These are phyloP conservation scores for Xanthoconium purpureum DNA, from an alignment of 768 basidiomycete species.

Conservation along the genomic window DNA sequence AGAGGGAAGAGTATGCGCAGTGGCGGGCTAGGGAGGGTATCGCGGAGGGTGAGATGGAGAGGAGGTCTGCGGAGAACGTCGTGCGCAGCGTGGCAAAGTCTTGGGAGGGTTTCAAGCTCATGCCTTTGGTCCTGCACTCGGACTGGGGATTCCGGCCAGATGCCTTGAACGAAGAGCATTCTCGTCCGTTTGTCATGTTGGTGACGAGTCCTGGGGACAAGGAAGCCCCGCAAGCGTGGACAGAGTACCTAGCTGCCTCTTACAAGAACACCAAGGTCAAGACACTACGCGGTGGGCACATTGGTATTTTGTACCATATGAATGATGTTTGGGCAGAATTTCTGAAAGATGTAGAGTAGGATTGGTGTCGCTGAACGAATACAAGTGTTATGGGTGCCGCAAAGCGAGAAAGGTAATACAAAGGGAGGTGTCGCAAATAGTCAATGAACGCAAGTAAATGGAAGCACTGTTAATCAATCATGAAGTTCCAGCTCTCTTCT, in stretches of 20 bases:
- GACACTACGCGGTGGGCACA: constrained; percentile 47
- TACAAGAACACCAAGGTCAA: constrained; percentile 44
- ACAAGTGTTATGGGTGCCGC: constrained; percentile 12
- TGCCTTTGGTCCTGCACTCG: constrained; percentile 41
- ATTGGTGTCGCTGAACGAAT: not conserved
- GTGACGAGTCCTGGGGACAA: constrained; percentile 42
- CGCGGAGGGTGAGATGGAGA: constrained; percentile 43
- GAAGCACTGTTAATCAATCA: constrained; percentile 40
- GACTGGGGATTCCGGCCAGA: constrained; percentile 51
- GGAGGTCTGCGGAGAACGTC: constrained; percentile 40
- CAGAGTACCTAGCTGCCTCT: constrained; percentile 45
- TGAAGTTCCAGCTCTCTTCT: constrained; percentile 71
- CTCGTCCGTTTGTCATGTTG: constrained; percentile 44
- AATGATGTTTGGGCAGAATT: constrained; percentile 45
- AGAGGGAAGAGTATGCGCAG: constrained; percentile 31
- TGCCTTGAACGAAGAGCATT: constrained; percentile 43
- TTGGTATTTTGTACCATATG: constrained; percentile 43
- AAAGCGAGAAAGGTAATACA: constrained; percentile 2
- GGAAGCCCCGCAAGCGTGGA: constrained; percentile 41
- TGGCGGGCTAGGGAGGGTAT: constrained; percentile 43
- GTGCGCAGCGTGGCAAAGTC: constrained; percentile 46
- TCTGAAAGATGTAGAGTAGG: constrained; percentile 17
- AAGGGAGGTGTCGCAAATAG: constrained; percentile 18
- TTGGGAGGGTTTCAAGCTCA: constrained; percentile 52
- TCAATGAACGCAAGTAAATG: constrained; percentile 22